Evolutionary conservation across 2,329 filamentous ascomycete genomes (phyloP), one percentile per base, ranked within the genome.

Genomic region (Colletotrichum ledebouriae): DNA sequence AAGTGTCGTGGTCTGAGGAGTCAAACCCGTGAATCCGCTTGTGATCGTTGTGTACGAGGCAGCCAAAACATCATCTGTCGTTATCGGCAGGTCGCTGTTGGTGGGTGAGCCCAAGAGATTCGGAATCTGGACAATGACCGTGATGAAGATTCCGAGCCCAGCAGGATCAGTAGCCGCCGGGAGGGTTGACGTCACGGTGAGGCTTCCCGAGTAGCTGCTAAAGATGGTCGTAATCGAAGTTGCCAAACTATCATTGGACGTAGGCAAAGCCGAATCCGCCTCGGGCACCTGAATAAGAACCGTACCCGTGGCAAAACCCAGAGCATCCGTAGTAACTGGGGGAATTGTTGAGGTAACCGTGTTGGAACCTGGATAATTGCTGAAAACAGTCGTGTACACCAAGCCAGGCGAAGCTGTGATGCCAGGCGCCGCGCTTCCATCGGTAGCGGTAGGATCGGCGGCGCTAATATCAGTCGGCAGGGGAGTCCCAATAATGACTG

Each of bases 101-200:
- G 33, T 49, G 17, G 57, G 34, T 12, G 57, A 39, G 5, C n/a
- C n/a, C 10, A 49, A 25, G 15, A 25, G 11, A 22, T 41, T 33
- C 10, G 57, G 63, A 10, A 61, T 37, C 34, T 67, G 63, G 11
- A 67, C 13, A 6, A 67, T 12, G 4, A 63, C 64, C 4, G 59
- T 52, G 5, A 39, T 39, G 10, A 11, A 13, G 10, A 39, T 65
- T 1, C 41, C 59, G 9, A 67, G 64, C 3, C 64, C 64, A 34
- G 57, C 50, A 1, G 57, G 42, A 15, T 59, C 57, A 1, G 57
- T 50, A 4, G 29, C 33, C 3, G 46, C 25, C 11, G 10, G 44
- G 17, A 59, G 20, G n/a, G 57, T 59, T 10, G 58, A 49, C 5
- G 58, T 60, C 44, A 60, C 13, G 2, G 58, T 50, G 17, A 60